These are phyloP conservation scores for Myriosclerotinia curreyana DNA, from an alignment of 2,329 filamentous ascomycete species.

Conservation along the genomic window DNA sequence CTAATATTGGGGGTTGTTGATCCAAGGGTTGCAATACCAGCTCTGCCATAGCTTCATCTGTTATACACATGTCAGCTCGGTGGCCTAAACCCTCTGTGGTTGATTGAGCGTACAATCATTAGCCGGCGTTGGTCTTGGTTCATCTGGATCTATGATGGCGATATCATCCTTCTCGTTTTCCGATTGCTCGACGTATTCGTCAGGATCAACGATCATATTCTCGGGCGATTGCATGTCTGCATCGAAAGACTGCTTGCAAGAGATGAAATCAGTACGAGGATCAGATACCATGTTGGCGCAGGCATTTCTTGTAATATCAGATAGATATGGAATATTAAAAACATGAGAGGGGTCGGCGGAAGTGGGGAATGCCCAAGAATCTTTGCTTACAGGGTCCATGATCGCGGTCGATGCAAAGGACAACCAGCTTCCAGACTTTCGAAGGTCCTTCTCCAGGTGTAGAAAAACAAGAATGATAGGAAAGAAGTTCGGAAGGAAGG, in stretches of 20 bases:
- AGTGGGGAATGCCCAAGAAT: constrained; percentile 19
- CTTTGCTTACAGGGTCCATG: constrained; percentile 27
- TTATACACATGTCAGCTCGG: constrained; percentile 28
- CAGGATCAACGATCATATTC: constrained; percentile 38
- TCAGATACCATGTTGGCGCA: constrained; percentile 9
- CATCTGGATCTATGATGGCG: constrained; percentile 43
- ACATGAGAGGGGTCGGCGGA: constrained; percentile 10
- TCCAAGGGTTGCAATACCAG: constrained; percentile 67
- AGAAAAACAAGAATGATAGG: neutral
- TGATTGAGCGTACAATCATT: constrained; percentile 41
- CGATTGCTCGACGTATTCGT: constrained; percentile 34
- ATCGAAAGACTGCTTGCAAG: constrained; percentile 31
- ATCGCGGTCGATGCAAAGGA: constrained; percentile 12
- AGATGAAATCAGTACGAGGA: constrained; percentile 4
- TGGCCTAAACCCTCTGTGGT: neutral
- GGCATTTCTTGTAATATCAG: neutral
- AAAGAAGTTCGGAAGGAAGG: neutral
- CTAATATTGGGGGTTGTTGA: constrained; percentile 76
- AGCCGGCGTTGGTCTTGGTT: constrained; percentile 34
- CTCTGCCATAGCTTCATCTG: constrained; percentile 83
- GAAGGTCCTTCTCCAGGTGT: neutral
- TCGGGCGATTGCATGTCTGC: constrained; percentile 37
- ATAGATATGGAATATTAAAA: constrained; percentile 2
- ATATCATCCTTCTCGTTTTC: constrained; percentile 43
- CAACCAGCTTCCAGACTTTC: constrained; percentile 14